Conservation (phyloP, 805 yeast species). For the Scheffersomyces amazonensis region DNA sequence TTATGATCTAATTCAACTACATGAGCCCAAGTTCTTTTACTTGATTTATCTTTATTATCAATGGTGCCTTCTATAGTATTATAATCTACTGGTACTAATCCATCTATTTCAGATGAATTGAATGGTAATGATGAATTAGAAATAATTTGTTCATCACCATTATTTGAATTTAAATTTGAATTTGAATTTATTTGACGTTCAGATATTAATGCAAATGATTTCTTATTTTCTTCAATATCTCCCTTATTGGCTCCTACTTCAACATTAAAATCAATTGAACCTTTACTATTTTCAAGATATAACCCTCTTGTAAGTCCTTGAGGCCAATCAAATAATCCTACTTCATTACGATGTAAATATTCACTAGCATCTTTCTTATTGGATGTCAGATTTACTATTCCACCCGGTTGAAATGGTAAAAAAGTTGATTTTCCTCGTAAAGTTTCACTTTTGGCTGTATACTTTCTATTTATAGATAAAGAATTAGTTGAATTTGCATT, state of each 20-base stretch:
- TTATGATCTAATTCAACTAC: constrained; percentile 83
- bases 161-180: not conserved
- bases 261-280: constrained; percentile 7
- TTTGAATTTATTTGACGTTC: not conserved
- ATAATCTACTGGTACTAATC: constrained; percentile 36
- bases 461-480: constrained; percentile 66
- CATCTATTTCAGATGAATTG: constrained; percentile 47
- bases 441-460: constrained; percentile 58
- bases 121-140: constrained; percentile 13
- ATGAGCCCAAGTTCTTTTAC: constrained; percentile 86
- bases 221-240: constrained; percentile 10
- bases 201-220: constrained; percentile 1
- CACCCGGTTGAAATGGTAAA: constrained; percentile 94
- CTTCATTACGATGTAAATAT: constrained; percentile 58
- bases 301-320: constrained; percentile 82
- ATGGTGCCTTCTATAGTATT: constrained; percentile 13
- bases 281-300: constrained; percentile 12
- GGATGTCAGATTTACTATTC: constrained; percentile 36
- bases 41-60: constrained; percentile 19
- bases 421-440: constrained; percentile 69
- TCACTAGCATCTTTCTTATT: constrained; percentile 27
- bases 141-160: not conserved
- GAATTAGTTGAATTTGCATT: constrained; percentile 65
- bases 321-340: constrained; percentile 78
- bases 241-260: constrained; percentile 12